Evolutionary conservation across 345 rosid species (phyloP).

Genomic region (Theobroma cacao): DNA sequence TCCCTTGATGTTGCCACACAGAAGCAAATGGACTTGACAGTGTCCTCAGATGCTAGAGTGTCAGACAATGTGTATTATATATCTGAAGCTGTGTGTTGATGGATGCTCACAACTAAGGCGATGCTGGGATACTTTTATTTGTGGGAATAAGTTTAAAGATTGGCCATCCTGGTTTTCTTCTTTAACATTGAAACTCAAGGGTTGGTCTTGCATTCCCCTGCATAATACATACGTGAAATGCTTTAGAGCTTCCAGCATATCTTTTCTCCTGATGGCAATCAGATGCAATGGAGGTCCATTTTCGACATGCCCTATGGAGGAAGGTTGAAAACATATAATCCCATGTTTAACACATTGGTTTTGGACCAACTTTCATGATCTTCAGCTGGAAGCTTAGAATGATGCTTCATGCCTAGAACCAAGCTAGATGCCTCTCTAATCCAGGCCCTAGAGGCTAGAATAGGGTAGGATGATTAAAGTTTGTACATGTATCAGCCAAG

Average conservation of each 20-base stretch:
- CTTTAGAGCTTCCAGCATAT: neutral
- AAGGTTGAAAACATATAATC: neutral
- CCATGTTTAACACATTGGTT: neutral
- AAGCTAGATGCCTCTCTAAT: neutral
- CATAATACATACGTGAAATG: neutral
- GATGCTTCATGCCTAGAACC: neutral
- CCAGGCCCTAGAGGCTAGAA: neutral
- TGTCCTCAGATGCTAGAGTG: neutral
- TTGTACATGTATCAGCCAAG: neutral
- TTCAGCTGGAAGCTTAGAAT: neutral
- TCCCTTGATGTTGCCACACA: neutral
- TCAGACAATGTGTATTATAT: neutral
- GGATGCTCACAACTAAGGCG: neutral
- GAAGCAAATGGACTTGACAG: neutral
- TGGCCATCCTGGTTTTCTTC: neutral
- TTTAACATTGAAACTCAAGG: neutral
- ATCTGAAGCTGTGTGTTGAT: conserved; percentile 1
- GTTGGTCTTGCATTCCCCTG: neutral
- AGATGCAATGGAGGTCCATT: neutral
- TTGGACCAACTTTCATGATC: neutral
- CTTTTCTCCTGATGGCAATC: neutral
- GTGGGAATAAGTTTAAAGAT: neutral
- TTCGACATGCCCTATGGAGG: neutral
- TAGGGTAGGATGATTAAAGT: neutral
- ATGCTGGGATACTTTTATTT: neutral